Conservation (phyloP, 805 yeast species). For the Monosporozyma siamensis region DNA sequence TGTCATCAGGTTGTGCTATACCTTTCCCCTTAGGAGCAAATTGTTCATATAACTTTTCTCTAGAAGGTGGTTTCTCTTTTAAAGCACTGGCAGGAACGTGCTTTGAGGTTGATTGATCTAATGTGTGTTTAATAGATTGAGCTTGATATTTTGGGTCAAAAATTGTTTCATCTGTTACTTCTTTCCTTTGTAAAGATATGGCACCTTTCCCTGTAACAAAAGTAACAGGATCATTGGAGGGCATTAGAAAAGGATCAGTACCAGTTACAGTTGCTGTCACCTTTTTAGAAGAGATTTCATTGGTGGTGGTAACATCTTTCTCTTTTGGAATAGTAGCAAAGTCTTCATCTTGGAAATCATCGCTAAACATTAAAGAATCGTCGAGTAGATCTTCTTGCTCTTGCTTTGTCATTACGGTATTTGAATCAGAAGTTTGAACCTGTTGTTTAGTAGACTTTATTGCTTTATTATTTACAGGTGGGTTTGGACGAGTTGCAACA, state of each 20-base stretch:
- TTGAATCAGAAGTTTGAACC: neutral
- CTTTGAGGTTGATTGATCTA: slow-evolving; percentile 60
- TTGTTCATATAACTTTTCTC: slow-evolving; percentile 20
- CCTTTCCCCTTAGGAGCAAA: slow-evolving; percentile 30
- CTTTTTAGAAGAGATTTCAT: slow-evolving; percentile 8
- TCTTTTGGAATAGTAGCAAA: slow-evolving; percentile 14
- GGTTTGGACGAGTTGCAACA: neutral
- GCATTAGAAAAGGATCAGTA: slow-evolving; percentile 8
- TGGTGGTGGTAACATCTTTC: slow-evolving; percentile 24
- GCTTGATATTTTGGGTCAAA: slow-evolving; percentile 51
- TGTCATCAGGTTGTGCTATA: neutral
- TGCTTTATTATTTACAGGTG: neutral
- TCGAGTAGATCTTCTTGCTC: slow-evolving; percentile 34
- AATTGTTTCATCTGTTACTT: slow-evolving; percentile 33
- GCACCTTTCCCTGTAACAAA: slow-evolving; percentile 65
- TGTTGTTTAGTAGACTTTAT: neutral
- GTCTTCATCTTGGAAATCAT: slow-evolving; percentile 35
- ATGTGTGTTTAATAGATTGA: slow-evolving; percentile 46
- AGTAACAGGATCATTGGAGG: slow-evolving; percentile 15
- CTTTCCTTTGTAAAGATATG: slow-evolving; percentile 40
- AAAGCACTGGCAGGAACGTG: slow-evolving; percentile 36
- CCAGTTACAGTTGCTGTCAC: neutral
- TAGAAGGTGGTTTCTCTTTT: slow-evolving; percentile 20
- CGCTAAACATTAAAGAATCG: slow-evolving; percentile 47
- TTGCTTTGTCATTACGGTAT: slow-evolving; percentile 1